Percentiles rank a stretch among this genome's conserved stretches.
These are phyloP conservation scores for Collybia sordida DNA, from an alignment of 768 basidiomycete species.

Conservation along the genomic window DNA sequence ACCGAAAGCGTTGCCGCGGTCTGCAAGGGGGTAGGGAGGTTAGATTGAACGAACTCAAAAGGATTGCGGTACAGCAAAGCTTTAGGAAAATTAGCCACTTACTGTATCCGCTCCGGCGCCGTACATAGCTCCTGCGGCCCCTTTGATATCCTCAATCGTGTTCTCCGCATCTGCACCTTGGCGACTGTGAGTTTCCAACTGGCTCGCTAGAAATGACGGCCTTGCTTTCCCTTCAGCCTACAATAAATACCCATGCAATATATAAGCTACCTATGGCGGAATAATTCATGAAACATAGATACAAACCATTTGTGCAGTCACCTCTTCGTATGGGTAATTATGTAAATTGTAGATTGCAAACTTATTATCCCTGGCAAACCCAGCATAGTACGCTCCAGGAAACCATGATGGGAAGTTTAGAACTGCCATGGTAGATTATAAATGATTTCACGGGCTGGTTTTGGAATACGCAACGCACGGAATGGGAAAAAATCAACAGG, in stretches of 20 bases:
- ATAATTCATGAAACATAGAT: background rate
- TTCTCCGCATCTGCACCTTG: background rate
- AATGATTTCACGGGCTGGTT: background rate
- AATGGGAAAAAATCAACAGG: constrained; percentile 14
- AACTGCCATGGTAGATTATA: constrained; percentile 9
- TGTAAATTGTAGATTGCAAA: background rate
- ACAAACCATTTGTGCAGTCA: constrained; percentile 28
- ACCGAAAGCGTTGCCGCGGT: constrained; percentile 12
- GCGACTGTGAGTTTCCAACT: constrained; percentile 11
- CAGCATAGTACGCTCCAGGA: constrained; percentile 10
- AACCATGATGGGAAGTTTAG: constrained; percentile 16
- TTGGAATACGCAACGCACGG: background rate
- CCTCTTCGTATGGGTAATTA: constrained; percentile 9
- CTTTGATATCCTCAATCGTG: constrained; percentile 15
- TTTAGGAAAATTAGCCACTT: constrained; percentile 15
- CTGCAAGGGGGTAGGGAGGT: background rate
- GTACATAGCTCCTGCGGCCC: constrained; percentile 14
- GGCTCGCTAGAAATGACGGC: constrained; percentile 19
- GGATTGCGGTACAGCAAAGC: constrained; percentile 3
- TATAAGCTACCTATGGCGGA: background rate
- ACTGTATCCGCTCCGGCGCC: constrained; percentile 13
- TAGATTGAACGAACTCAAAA: background rate
- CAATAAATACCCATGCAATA: background rate
- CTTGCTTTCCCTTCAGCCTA: constrained; percentile 19
- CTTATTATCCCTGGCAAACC: constrained; percentile 12